Percentiles rank a stretch among this genome's conserved stretches.
Conservation (phyloP, 768 basidiomycete genomes). For the Leccinum arenicola region DNA sequence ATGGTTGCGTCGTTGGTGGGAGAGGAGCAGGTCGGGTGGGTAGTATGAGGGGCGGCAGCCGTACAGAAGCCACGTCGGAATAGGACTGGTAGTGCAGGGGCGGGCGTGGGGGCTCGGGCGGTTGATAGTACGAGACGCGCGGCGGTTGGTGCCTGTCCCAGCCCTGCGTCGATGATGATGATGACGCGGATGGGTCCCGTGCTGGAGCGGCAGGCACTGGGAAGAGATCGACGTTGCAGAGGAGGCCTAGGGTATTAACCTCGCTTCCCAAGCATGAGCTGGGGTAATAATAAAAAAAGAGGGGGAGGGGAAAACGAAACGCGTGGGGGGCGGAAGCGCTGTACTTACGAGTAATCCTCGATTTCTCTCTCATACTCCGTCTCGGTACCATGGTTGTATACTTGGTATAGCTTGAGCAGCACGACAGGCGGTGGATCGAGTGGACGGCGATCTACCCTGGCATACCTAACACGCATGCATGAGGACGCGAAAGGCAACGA, state of each 20-base stretch:
- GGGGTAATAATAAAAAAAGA: too few relatives aligned
- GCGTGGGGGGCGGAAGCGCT: neutral
- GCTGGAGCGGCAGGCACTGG: slow-evolving; percentile 41
- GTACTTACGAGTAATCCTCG: slow-evolving; percentile 47
- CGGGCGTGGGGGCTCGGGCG: slow-evolving; percentile 7
- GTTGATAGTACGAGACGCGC: slow-evolving; percentile 8
- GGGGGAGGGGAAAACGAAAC: neutral
- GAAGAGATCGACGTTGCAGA: slow-evolving; percentile 79
- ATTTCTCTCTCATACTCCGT: slow-evolving; percentile 48
- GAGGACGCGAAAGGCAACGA: neutral
- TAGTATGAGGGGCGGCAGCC: slow-evolving; percentile 22
- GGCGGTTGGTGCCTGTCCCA: slow-evolving; percentile 14
- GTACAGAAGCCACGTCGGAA: slow-evolving; percentile 15
- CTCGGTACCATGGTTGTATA: slow-evolving; percentile 39
- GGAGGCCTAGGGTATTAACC: slow-evolving; percentile 59
- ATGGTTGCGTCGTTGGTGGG: slow-evolving; percentile 6
- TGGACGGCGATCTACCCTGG: slow-evolving; percentile 60
- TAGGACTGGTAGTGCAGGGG: slow-evolving; percentile 13
- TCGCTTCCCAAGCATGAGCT: slow-evolving; percentile 40
- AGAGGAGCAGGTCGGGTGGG: slow-evolving; percentile 10
- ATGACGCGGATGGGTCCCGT: slow-evolving; percentile 3
- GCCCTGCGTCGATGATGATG: neutral
- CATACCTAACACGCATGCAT: slow-evolving; percentile 40
- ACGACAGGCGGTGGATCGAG: slow-evolving; percentile 66
- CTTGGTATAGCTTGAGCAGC: slow-evolving; percentile 49